Conservation (phyloP, 306 rosid genomes). For the Boehmeria nivea region DNA sequence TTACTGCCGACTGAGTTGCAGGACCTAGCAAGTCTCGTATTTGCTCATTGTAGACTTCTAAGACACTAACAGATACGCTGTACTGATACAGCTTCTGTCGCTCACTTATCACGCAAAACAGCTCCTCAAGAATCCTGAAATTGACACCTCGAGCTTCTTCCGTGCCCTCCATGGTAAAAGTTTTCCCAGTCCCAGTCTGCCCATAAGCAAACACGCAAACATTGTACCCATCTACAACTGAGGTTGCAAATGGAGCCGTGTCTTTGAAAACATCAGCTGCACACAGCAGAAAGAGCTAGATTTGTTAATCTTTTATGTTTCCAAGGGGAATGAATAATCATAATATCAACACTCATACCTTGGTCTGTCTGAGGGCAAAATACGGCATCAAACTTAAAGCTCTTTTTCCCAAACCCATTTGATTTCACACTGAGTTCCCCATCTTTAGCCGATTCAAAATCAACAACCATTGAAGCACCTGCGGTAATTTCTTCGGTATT, state of each 20-base stretch:
- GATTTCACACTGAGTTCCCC: constrained; percentile 74
- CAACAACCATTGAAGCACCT: constrained; percentile 71
- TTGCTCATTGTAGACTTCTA: constrained; percentile 98
- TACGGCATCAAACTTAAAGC: constrained; percentile 78
- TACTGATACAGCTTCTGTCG: constrained; percentile 51
- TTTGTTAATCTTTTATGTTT: constrained; percentile 3
- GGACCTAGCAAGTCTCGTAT: constrained; percentile 78
- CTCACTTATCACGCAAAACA: constrained; percentile 59
- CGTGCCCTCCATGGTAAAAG: constrained; percentile 96
- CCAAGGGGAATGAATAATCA: constrained; percentile 6
- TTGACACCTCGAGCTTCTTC: constrained; percentile 89
- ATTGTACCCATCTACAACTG: constrained; percentile 90
- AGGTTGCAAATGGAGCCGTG: constrained; percentile 73
- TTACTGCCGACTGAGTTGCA: constrained; percentile 62
- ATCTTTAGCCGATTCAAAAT: constrained; percentile 81
- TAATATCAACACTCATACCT: constrained; percentile 39
- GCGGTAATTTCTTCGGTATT: constrained; percentile 57
- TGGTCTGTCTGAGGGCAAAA: constrained; percentile 82
- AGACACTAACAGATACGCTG: constrained; percentile 76
- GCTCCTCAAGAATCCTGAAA: constrained; percentile 83
- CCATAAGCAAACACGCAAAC: constrained; percentile 96
- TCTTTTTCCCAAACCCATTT: constrained; percentile 66
- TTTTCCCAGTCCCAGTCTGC: constrained; percentile 94
- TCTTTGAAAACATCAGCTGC: constrained; percentile 83
- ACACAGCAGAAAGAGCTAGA: constrained; percentile 18